Percentiles rank a stretch among this genome's conserved stretches.
phyloP scores from a whole-genome alignment of 768 basidiomycete genomes.

The Holtermannia corniformis region DNA sequence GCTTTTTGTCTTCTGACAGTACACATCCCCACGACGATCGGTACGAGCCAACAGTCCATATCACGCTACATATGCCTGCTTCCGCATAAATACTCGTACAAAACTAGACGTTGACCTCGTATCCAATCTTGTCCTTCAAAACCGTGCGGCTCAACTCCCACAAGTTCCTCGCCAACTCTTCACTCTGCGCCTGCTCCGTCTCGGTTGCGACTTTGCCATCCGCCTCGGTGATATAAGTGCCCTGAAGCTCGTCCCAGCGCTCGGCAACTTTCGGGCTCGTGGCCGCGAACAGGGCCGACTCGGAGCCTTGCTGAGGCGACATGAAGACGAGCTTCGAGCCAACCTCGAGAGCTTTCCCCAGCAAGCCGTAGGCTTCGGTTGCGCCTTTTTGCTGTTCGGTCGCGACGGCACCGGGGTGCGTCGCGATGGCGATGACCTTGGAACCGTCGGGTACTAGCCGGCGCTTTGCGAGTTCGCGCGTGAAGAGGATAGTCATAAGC shows the following conservation, averaged over 20 bases:
- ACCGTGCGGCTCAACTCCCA: conserved; percentile 34
- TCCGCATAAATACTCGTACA: too few species aligned
- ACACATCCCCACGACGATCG: too few species aligned
- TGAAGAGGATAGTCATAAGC: conserved; percentile 28
- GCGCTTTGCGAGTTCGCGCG: conserved; percentile 26
- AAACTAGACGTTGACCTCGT: conserved; percentile 22
- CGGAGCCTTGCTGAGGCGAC: conserved; percentile 38
- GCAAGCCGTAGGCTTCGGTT: conserved; percentile 30
- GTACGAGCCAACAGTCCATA: too few species aligned
- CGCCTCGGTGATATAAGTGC: conserved; percentile 36
- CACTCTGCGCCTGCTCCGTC: conserved; percentile 32
- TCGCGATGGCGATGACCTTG: conserved; percentile 29
- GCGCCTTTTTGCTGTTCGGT: conserved; percentile 40
- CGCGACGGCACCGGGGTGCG: conserved; percentile 38
- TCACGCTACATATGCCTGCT: too few species aligned
- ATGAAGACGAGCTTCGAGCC: conserved; percentile 35
- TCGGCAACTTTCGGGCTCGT: conserved; percentile 15
- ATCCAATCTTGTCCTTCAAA: conserved; percentile 37
- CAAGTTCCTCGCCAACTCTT: conserved; percentile 23
- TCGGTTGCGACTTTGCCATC: conserved; percentile 37
- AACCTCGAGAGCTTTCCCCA: conserved; percentile 29
- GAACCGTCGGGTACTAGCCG: conserved; percentile 23
- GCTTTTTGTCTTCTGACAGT: too few species aligned
- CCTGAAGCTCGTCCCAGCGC: conserved; percentile 31
- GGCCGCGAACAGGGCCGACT: conserved; percentile 36